These are phyloP conservation scores for Rosa chinensis DNA, from an alignment of 306 rosid genomes.

Conservation along the genomic window DNA sequence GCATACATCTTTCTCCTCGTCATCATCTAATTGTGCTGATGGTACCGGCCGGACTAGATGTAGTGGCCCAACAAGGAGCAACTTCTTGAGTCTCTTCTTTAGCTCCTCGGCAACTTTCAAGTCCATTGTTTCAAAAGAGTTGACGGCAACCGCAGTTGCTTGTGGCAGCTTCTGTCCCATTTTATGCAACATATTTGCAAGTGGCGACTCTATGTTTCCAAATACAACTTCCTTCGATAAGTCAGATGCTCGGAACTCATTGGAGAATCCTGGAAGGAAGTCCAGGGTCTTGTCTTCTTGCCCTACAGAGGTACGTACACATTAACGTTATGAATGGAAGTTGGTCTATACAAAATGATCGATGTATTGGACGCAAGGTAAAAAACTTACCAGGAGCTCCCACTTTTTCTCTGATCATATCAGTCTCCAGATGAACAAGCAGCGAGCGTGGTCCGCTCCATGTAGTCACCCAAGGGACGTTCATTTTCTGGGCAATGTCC, in stretches of 20 bases:
- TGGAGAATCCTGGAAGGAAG: slow-evolving; percentile 1
- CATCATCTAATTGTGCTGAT: not conserved
- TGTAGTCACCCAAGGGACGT: not conserved
- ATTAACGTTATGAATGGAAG: not conserved
- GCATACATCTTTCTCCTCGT: not conserved
- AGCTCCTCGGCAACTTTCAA: not conserved
- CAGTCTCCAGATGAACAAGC: not conserved
- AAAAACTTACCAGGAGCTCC: too few relatives aligned
- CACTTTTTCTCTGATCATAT: not conserved
- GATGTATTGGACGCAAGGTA: not conserved
- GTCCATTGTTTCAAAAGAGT: not conserved
- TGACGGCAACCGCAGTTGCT: not conserved
- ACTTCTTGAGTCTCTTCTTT: not conserved
- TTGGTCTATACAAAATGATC: too few relatives aligned
- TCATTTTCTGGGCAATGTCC: not conserved
- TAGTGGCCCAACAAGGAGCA: not conserved
- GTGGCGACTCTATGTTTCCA: too few relatives aligned
- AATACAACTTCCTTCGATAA: not conserved
- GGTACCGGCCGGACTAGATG: not conserved
- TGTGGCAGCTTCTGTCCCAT: too few relatives aligned
- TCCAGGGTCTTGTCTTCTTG: not conserved
- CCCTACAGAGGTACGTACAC: not conserved
- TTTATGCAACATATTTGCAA: too few relatives aligned
- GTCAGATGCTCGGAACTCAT: not conserved
- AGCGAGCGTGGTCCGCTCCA: not conserved